phyloP scores from a whole-genome alignment of 306 rosid genomes.

The Fragaria ananassa region DNA sequence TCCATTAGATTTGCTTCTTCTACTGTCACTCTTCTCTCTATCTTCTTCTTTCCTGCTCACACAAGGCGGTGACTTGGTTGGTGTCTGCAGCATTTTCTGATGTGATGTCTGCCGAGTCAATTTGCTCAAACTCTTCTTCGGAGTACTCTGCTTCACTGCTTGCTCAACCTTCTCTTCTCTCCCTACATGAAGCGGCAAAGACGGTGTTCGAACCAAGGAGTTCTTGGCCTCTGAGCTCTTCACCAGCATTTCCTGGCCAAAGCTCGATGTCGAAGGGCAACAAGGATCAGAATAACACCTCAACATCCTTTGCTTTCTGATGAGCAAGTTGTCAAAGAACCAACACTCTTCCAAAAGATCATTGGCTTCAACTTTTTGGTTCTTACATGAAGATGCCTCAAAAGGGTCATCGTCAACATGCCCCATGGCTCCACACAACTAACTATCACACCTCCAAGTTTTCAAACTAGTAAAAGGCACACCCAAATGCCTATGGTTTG shows the following conservation, averaged over 20 bases:
- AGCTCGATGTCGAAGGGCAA: conserved; percentile 39
- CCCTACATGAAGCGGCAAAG: conserved; percentile 47
- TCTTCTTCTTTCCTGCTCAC: conserved; percentile 42
- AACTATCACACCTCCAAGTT: background rate
- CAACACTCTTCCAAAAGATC: conserved; percentile 79
- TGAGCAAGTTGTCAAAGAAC: conserved; percentile 70
- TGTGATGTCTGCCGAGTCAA: conserved; percentile 31
- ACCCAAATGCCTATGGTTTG: conserved; percentile 4
- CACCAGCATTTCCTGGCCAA: conserved; percentile 27
- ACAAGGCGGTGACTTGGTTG: conserved; percentile 42
- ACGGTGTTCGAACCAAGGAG: conserved; percentile 42
- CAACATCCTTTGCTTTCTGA: conserved; percentile 44
- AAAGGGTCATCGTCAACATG: conserved; percentile 15
- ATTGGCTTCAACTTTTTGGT: conserved; percentile 44
- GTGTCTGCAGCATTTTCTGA: conserved; percentile 32
- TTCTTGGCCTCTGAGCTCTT: conserved; percentile 13
- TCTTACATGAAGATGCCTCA: conserved; percentile 37
- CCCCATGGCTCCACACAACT: conserved; percentile 47
- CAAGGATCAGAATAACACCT: conserved; percentile 65
- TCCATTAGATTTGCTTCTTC: conserved; percentile 9
- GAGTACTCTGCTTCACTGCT: conserved; percentile 20
- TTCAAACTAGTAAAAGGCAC: background rate
- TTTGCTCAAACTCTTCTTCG: conserved; percentile 5
- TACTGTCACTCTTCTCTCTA: conserved; percentile 12
- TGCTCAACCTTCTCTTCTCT: conserved; percentile 28